Evolutionary conservation across 2,329 filamentous ascomycete genomes (phyloP).

Genomic region (Diaporthe vexans): DNA sequence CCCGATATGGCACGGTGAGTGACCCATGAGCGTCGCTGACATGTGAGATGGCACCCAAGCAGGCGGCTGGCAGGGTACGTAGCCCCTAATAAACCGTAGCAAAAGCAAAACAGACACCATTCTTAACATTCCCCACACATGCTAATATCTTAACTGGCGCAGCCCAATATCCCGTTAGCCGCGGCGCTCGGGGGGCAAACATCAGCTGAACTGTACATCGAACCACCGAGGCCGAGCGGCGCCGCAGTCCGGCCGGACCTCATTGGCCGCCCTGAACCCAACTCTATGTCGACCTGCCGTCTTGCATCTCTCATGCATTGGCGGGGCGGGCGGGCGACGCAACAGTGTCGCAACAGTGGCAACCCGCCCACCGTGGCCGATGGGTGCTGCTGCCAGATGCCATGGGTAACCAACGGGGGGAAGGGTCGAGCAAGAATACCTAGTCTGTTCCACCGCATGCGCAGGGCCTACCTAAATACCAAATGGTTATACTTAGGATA

Average conservation of each 20-base stretch:
- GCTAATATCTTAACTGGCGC: neutral
- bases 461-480: too few species aligned
- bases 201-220: slow-evolving; percentile 1
- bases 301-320: slow-evolving; percentile 10
- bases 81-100: too few species aligned
- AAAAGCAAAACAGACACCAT: neutral
- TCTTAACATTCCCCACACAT: neutral
- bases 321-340: neutral
- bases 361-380: neutral
- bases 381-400: neutral
- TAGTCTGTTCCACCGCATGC: neutral
- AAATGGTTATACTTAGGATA: neutral
- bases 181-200: neutral
- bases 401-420: neutral
- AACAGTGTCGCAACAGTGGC: slow-evolving; percentile 2
- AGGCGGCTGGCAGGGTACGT: too few species aligned
- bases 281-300: neutral
- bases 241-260: neutral
- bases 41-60: neutral
- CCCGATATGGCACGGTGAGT: neutral
- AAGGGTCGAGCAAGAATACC: neutral
- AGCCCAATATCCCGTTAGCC: neutral
- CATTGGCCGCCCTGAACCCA: slow-evolving; percentile 9
- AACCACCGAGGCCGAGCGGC: slow-evolving; percentile 8
- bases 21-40: neutral